These are phyloP conservation scores for Chimonanthus salicifolius DNA, from an alignment of 164 flowering plant genomes.

Conservation along the genomic window DNA sequence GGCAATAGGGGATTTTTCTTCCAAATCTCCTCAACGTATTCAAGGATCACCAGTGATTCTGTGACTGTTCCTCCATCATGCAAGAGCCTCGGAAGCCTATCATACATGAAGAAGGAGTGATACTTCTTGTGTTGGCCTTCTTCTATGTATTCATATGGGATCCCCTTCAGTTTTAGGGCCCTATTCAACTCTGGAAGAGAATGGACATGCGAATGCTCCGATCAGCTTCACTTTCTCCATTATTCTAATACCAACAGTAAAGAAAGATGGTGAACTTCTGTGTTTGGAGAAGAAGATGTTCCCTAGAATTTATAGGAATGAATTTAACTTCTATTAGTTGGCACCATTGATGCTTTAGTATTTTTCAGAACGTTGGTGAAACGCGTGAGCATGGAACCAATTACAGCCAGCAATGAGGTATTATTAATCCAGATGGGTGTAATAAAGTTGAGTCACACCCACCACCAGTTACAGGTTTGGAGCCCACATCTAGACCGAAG, in stretches of 20 bases:
- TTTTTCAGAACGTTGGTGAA: too few relatives aligned
- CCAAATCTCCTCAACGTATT: not conserved
- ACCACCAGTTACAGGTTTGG: too few relatives aligned
- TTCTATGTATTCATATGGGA: slow-evolving; percentile 17
- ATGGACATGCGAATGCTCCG: slow-evolving; percentile 14
- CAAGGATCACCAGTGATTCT: slow-evolving; percentile 5
- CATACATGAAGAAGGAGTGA: slow-evolving; percentile 4
- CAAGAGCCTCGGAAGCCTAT: not conserved
- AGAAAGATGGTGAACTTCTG: too few relatives aligned
- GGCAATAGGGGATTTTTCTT: slow-evolving; percentile 16
- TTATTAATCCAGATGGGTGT: too few relatives aligned
- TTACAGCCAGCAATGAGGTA: too few relatives aligned
- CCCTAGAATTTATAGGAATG: too few relatives aligned
- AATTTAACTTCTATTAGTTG: too few relatives aligned
- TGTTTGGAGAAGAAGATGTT: too few relatives aligned
- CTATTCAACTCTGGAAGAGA: slow-evolving; percentile 12
- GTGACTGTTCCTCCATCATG: not conserved
- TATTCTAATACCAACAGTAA: not conserved
- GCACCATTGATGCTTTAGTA: too few relatives aligned
- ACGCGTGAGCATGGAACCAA: too few relatives aligned
- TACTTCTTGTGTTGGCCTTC: slow-evolving; percentile 20
- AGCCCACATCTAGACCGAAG: too few relatives aligned
- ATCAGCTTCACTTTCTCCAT: slow-evolving; percentile 13
- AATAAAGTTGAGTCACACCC: too few relatives aligned
- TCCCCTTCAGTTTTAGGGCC: slow-evolving; percentile 28